Evolutionary conservation across 495 filamentous ascomycete species (phyloP).

Genomic region (Penicillium pancosmium): DNA sequence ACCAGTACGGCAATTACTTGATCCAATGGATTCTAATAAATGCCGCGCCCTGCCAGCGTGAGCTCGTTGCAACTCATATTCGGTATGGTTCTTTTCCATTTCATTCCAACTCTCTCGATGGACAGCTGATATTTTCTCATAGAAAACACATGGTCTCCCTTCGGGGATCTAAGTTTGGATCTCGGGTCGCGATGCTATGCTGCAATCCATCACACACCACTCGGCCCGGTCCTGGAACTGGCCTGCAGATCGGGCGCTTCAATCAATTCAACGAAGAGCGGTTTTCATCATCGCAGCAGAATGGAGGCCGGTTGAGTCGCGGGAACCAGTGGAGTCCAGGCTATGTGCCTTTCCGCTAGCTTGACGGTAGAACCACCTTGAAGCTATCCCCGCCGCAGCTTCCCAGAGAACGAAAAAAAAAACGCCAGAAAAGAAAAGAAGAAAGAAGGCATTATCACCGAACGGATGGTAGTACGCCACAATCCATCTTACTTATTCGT

Average conservation of each 20-base stretch:
- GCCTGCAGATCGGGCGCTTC: conserved; percentile 61
- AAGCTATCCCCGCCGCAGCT: not conserved
- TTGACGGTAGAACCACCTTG: not conserved
- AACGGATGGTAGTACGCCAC: not conserved
- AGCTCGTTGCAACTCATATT: conserved; percentile 90
- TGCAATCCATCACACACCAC: conserved; percentile 88
- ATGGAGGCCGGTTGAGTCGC: conserved; percentile 38
- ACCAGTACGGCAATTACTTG: conserved; percentile 98
- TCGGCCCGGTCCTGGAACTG: conserved; percentile 79
- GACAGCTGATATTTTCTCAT: conserved; percentile 1
- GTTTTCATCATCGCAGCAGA: conserved; percentile 30
- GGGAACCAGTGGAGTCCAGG: conserved; percentile 42
- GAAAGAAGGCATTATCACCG: not conserved
- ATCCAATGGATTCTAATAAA: conserved; percentile 96
- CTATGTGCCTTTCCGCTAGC: conserved; percentile 44
- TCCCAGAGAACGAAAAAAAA: not conserved
- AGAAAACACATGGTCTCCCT: conserved; percentile 99
- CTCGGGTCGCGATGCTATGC: conserved; percentile 97
- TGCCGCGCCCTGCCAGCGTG: conserved; percentile 81
- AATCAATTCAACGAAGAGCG: conserved; percentile 58
- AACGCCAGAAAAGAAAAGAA: not conserved
- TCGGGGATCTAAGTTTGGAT: conserved; percentile 97
- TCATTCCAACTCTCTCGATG: not conserved
- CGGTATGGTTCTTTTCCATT: conserved; percentile 47
- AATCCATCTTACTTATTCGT: not conserved